Evolutionary conservation across 139 green algal genomes (phyloP).

Genomic region (Desmodesmus armatus): DNA sequence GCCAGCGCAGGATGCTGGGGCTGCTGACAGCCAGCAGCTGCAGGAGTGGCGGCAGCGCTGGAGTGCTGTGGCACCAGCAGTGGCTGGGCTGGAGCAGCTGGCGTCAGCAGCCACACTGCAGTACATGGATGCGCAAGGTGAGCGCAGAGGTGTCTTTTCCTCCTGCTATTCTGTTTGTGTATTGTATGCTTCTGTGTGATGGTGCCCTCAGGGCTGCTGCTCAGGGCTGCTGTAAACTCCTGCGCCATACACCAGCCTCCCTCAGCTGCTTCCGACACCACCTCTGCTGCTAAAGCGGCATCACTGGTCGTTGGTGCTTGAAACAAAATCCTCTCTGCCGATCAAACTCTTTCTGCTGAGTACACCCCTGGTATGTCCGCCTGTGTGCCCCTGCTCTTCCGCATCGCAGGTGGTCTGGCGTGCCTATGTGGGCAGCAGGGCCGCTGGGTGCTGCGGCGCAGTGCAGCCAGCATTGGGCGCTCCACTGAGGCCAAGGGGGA

Average conservation of each 20-base stretch:
- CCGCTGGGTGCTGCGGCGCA: constrained; percentile 57
- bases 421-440: constrained; percentile 44
- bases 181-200: not conserved
- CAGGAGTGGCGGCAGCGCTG: constrained; percentile 30
- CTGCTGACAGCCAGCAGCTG: constrained; percentile 19
- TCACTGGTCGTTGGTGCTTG: too few relatives aligned
- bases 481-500: constrained; percentile 45
- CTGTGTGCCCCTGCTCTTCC: not conserved
- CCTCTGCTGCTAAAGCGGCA: too few relatives aligned
- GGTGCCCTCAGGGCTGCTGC: not conserved
- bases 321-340: too few relatives aligned
- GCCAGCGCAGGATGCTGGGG: not conserved
- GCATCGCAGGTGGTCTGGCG: constrained; percentile 50
- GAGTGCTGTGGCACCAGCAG: not conserved
- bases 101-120: constrained; percentile 38
- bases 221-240: not conserved
- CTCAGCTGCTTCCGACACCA: too few relatives aligned
- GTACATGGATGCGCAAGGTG: constrained; percentile 56
- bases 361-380: not conserved
- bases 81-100: constrained; percentile 37
- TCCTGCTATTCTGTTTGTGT: not conserved
- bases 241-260: too few relatives aligned
- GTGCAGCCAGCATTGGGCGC: constrained; percentile 54
- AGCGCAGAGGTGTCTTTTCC: not conserved
- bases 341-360: too few relatives aligned